Base-by-base conservation (phyloP, 257 asterid genomes). In the Knoxia roxburghii region DNA sequence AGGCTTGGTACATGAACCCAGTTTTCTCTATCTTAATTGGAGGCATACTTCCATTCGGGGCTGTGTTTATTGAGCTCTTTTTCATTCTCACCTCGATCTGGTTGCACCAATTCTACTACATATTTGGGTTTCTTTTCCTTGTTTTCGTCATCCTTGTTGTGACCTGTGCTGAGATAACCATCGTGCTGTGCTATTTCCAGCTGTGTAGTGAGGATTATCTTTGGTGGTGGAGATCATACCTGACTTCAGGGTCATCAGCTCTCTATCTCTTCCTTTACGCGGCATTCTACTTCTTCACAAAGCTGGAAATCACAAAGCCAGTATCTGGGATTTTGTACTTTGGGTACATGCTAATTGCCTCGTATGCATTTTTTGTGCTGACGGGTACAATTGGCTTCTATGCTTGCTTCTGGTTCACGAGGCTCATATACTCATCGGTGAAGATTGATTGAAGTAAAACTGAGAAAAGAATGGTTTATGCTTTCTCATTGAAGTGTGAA, bases 161-260 rank as follows among this genome's bases (percentile, higher is more conserved):
- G 67, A 90, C 97, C 27, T 90, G 97, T 56, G 96, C 95, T 0
- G 97, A 90, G 89, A 90, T 90, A 68, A 84, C 95, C 7, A 74
- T 90, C 11, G 96, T 90, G 79, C 87, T 91, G 17, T 88, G 96
- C 91, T 91, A 88, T 73, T 91, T 91, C 91, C 97, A 91, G 73
- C 88, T 90, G 58, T 90, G 97, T 81, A 88, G 97, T 30, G 97
- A 90, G 87, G 97, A 90, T 75, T 90, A 88, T 66, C 80, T 78
- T 14, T 90, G 97, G 97, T 90, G 96, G 97, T 90, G 97, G 97
- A 85, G 97, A 55, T 85, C 97, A 17, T 89, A 89, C 71, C 82
- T 85, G 55, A 89, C 97, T 4, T 79, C 97, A 8, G 95, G 95
- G 10, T 89, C 97, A 10, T 89, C 97, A 1, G 94, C 95, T 9